Conservation (phyloP, 176 grass and related monocot genomes). For the Oryza punctata region DNA sequence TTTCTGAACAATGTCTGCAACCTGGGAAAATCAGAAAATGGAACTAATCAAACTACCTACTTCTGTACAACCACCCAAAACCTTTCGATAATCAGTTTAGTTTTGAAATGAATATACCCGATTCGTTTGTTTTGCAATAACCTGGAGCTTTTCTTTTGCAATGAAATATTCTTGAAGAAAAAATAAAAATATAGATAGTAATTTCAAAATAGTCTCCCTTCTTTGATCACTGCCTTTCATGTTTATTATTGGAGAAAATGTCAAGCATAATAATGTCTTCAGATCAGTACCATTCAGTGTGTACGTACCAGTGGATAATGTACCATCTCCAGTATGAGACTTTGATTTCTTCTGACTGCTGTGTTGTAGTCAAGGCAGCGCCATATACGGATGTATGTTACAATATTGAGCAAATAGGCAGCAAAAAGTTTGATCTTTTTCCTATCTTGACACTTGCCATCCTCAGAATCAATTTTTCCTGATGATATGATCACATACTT, state of each 20-base stretch:
- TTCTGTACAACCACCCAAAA: conserved; percentile 23
- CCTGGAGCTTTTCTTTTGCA: background rate
- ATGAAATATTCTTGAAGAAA: conserved; percentile 18
- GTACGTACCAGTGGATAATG: conserved; percentile 45
- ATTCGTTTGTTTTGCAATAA: conserved; percentile 4
- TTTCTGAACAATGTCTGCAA: conserved; percentile 9
- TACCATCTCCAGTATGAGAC: conserved; percentile 35
- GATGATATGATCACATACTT: conserved; percentile 45
- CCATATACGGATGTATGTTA: conserved; percentile 55
- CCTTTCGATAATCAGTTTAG: background rate
- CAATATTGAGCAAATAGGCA: conserved; percentile 57
- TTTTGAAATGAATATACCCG: conserved; percentile 8
- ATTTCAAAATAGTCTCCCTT: conserved; percentile 13
- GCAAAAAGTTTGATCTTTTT: conserved; percentile 41
- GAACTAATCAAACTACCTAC: background rate
- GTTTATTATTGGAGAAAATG: background rate
- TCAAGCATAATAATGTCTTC: background rate
- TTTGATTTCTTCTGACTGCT: conserved; percentile 23
- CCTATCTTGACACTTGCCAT: background rate
- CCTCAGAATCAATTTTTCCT: conserved; percentile 29
- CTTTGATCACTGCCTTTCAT: conserved; percentile 14
- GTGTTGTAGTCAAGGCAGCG: conserved; percentile 40
- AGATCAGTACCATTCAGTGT: background rate
- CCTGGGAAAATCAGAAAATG: conserved; percentile 42
- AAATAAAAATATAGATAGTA: background rate